These are phyloP conservation scores for Diaporthe helianthi DNA, from an alignment of 2,329 filamentous ascomycete species.

Conservation along the genomic window DNA sequence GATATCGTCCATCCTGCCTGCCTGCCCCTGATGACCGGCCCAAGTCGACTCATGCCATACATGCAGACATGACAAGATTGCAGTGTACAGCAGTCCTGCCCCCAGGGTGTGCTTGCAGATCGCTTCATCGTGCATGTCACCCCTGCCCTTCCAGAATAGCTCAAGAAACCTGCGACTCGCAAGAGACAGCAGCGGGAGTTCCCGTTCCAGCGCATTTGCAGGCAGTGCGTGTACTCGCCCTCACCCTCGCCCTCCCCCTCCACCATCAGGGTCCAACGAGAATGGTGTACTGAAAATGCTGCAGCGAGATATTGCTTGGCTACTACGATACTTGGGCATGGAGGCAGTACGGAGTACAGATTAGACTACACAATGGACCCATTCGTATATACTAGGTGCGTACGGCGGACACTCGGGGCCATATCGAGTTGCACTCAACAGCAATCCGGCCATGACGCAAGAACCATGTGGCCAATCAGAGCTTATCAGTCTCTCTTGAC, in stretches of 20 bases:
- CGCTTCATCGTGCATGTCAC: slow-evolving; percentile 20
- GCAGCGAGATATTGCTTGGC: too few species aligned
- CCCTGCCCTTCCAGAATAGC: slow-evolving; percentile 24
- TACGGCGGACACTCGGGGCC: not conserved
- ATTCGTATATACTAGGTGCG: not conserved
- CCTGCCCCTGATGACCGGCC: not conserved
- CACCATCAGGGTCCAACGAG: not conserved
- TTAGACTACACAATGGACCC: not conserved
- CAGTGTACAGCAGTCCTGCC: not conserved
- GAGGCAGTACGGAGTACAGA: not conserved
- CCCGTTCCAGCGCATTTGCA: not conserved
- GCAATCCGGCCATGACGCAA: slow-evolving; percentile 35
- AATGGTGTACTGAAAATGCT: not conserved
- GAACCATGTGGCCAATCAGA: slow-evolving; percentile 37
- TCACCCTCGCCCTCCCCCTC: not conserved
- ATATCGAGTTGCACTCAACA: not conserved
- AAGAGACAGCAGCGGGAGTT: not conserved
- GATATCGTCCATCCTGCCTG: not conserved
- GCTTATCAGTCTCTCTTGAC: slow-evolving; percentile 28
- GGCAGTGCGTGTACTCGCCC: too few species aligned
- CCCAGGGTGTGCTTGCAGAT: slow-evolving; percentile 12
- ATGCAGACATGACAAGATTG: not conserved
- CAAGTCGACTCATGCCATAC: slow-evolving; percentile 13
- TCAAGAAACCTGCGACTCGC: not conserved
- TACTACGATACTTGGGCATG: not conserved